phyloP scores from a whole-genome alignment of 106 monocot genomes.

The Vanilla planifolia region DNA sequence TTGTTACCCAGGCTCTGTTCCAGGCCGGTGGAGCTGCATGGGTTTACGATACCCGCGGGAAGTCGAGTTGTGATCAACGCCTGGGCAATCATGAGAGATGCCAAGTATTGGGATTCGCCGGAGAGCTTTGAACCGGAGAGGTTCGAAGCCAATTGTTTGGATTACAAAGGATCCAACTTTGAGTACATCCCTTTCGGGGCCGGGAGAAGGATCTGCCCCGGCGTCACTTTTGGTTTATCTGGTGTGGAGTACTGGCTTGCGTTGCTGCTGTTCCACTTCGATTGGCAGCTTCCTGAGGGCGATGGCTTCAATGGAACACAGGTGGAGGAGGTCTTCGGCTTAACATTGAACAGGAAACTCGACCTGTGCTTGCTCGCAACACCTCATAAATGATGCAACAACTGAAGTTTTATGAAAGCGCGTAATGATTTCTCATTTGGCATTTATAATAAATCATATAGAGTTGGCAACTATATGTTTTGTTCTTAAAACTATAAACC shows the following conservation, averaged over 20 bases:
- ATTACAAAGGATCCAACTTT: slow-evolving; percentile 10
- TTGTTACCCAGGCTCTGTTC: neutral
- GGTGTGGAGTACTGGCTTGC: neutral
- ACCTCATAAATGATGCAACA: no score
- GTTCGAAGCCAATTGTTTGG: neutral
- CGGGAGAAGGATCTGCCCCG: slow-evolving; percentile 8
- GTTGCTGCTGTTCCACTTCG: neutral
- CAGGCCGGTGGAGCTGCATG: neutral
- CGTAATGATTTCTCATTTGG: no score
- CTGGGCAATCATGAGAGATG: slow-evolving; percentile 11
- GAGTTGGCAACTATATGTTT: no score
- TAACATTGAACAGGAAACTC: no score
- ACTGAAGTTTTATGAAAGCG: no score
- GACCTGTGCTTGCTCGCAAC: no score
- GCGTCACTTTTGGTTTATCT: neutral
- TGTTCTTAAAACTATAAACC: no score
- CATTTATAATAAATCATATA: no score
- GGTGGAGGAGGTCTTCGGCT: no score
- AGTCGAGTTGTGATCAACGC: slow-evolving; percentile 4
- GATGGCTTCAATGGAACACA: no score
- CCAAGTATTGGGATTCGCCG: neutral
- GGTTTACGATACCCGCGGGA: neutral
- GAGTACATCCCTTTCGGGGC: slow-evolving; percentile 2
- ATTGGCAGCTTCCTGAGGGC: neutral
- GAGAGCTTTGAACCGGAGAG: slow-evolving; percentile 10